Conservation (phyloP, 495 filamentous ascomycete genomes). For the Penicillium roqueforti region DNA sequence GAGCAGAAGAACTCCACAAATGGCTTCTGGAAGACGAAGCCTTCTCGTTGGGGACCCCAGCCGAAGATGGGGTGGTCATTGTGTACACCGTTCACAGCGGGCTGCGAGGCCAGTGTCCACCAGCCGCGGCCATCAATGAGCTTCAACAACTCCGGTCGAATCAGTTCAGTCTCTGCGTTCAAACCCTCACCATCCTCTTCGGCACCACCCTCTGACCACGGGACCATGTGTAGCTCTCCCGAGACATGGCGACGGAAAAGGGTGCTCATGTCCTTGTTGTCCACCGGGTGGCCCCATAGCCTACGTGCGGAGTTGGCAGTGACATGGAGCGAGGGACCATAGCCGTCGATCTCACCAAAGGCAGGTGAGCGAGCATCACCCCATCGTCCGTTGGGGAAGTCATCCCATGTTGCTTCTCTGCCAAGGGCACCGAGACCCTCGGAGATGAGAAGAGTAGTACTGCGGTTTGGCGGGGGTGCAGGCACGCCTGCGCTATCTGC, state of each 20-base stretch:
- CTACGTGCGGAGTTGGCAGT: constrained; percentile 68
- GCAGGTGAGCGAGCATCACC: constrained; percentile 87
- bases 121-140: constrained; percentile 72
- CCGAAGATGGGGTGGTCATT: constrained; percentile 79
- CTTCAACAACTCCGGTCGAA: constrained; percentile 64
- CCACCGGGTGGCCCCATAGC: constrained; percentile 77
- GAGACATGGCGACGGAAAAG: constrained; percentile 77
- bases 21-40: constrained; percentile 96
- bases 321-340: constrained; percentile 86
- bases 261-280: constrained; percentile 61
- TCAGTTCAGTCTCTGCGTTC: constrained; percentile 77
- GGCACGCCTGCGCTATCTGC: constrained; percentile 42
- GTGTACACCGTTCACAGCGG: constrained; percentile 79
- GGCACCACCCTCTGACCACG: constrained; percentile 89
- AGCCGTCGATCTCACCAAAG: constrained; percentile 93
- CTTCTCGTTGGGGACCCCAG: constrained; percentile 82
- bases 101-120: constrained; percentile 98
- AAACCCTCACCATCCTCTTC: constrained; percentile 39
- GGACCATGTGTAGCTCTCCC: constrained; percentile 69
- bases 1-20: constrained; percentile 96
- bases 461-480: constrained; percentile 49
- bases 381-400: constrained; percentile 96
- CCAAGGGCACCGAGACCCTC: constrained; percentile 89
- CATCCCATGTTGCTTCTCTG: constrained; percentile 96
- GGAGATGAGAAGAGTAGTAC: constrained; percentile 84